Evolutionary conservation across 2,329 filamentous ascomycete species (phyloP).

Genomic region (Colletotrichum sp.): DNA sequence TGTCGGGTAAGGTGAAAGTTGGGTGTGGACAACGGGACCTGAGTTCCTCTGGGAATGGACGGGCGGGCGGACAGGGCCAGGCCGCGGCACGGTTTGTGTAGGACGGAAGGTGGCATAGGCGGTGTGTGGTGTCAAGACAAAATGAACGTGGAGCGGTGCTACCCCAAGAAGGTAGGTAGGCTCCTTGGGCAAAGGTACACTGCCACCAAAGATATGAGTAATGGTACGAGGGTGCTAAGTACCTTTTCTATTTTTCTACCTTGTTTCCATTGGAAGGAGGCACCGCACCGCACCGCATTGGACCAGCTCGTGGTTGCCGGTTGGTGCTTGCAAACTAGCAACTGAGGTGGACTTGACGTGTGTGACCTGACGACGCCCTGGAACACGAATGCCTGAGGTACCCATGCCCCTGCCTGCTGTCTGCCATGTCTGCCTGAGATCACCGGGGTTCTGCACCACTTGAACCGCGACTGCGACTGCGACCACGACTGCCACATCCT

Average conservation of each 20-base stretch:
- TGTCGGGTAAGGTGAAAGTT: neutral
- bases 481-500: neutral
- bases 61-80: neutral
- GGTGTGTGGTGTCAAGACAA: neutral
- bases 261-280: neutral
- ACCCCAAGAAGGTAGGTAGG: neutral
- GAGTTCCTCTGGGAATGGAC: neutral
- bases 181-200: fast-evolving
- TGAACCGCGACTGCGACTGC: neutral
- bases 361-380: neutral
- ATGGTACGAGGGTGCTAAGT: neutral
- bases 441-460: neutral
- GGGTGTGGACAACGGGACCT: neutral
- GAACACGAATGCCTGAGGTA: neutral
- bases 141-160: neutral
- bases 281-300: neutral
- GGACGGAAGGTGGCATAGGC: neutral
- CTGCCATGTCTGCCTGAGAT: neutral
- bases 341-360: neutral
- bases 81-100: neutral
- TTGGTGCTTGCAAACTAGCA: neutral
- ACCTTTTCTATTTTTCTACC: neutral
- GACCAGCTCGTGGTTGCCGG: neutral
- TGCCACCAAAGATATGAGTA: neutral
- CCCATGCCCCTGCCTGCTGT: neutral